Evolutionary conservation across 2,329 filamentous ascomycete species (phyloP).

Genomic region (Fusarium bactridioides): DNA sequence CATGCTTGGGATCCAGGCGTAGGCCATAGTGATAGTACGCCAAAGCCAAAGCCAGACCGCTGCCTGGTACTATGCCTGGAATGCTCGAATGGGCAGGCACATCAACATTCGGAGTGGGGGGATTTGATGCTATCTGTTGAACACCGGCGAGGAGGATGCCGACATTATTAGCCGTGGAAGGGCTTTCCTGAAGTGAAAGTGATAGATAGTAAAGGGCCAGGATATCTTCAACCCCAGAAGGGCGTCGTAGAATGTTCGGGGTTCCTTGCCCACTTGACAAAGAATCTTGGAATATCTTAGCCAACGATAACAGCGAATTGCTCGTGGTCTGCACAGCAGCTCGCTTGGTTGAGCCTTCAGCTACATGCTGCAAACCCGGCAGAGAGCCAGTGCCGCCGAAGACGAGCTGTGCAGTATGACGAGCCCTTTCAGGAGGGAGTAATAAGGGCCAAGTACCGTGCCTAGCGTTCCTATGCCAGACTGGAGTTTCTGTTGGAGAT

Average conservation of each 20-base stretch:
- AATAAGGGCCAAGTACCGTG: constrained; percentile 66
- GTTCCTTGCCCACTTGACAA: constrained; percentile 77
- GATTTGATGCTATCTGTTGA: constrained; percentile 67
- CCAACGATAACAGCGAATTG: constrained; percentile 91
- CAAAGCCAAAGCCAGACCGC: constrained; percentile 85
- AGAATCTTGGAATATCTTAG: constrained; percentile 97
- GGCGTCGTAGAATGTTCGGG: constrained; percentile 64
- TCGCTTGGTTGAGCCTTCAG: constrained; percentile 74
- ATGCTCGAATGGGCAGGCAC: constrained; percentile 55
- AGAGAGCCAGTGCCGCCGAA: constrained; percentile 80
- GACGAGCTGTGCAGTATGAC: constrained; percentile 82
- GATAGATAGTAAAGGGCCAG: constrained; percentile 95
- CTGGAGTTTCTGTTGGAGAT: constrained; percentile 44
- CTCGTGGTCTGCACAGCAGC: constrained; percentile 92
- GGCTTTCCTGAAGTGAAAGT: constrained; percentile 90
- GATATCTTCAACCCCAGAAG: constrained; percentile 87
- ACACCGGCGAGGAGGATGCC: constrained; percentile 96
- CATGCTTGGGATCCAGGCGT: constrained; percentile 84
- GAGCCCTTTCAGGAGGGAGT: constrained; percentile 82
- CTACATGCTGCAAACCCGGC: constrained; percentile 75
- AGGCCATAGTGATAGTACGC: constrained; percentile 97
- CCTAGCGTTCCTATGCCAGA: constrained; percentile 14
- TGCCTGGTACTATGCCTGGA: constrained; percentile 84
- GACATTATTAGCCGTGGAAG: constrained; percentile 97
- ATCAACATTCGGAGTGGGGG: constrained; percentile 12